Evolutionary conservation across 257 asterid genomes (phyloP), one percentile per base, ranked within the genome.

Genomic region (Fraxinus excelsior): DNA sequence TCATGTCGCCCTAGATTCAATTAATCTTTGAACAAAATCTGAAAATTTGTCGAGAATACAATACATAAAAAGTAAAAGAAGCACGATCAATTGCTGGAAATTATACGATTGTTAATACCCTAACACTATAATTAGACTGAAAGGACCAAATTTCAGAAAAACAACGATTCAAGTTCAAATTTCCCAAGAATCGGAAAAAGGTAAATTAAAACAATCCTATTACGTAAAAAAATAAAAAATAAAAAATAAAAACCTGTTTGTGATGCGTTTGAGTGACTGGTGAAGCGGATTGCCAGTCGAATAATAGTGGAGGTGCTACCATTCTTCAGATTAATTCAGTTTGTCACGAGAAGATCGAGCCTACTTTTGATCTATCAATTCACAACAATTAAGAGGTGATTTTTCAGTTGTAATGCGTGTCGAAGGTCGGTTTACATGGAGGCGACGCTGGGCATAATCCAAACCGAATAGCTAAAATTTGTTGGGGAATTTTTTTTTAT

Each of bases 231-330:
- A 1, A 67, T 32, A 32, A 32, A 32, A 32, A 32, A 4, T 2
- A 8, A 1, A 28, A 28, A 28, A 28, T 2, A 28, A 16, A 37
- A 37, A 90, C 98, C 98, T 88, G 90, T 71, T 91, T 91, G 78
- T 93, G 98, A 87, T 96, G 99, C 64, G 82, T 81, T 71, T 96
- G 99, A 78, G 91, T 98, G 70, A 73, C 80, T 13, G 97, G 95
- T 16, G 99, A 93, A 75, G 85, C 58, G 18, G 88, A 80, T 80
- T 84, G 96, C n/a, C 88, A 75, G 8, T 84, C 91, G 82, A 89
- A 86, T 88, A 89, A 91, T 44, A 97, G n/a, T n/a, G n/a, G n/a
- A n/a, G n/a, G 87, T 5, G 95, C 64, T 67, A 93, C 97, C 98
- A 96, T 96, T 23, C 0, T 74, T 35, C 34, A 28, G 11, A 8